Percentiles rank a stretch among this genome's conserved stretches.
phyloP scores from a whole-genome alignment of 768 basidiomycete species.

The Tricholoma saponaceum region DNA sequence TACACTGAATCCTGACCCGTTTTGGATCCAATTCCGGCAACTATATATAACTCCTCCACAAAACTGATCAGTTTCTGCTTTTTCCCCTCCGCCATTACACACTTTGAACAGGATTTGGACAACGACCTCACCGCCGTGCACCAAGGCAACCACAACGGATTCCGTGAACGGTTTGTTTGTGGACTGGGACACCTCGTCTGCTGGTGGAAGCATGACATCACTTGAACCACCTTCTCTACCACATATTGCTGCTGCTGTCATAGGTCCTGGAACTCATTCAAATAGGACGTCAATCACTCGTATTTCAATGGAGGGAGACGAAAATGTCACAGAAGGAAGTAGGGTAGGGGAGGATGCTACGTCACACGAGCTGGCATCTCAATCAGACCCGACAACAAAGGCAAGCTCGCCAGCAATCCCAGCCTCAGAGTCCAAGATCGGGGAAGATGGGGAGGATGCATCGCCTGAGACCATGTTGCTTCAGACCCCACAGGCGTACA shows the following conservation, averaged over 20 bases:
- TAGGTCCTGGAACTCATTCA: conserved; percentile 7
- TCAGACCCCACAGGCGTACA: conserved; percentile 56
- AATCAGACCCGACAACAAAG: background rate
- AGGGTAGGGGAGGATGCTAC: conserved; percentile 1
- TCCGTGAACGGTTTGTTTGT: background rate
- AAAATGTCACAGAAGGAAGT: background rate
- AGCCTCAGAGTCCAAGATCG: conserved; percentile 5
- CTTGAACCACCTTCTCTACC: conserved; percentile 13
- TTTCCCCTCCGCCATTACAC: background rate
- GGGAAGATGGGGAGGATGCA: background rate
- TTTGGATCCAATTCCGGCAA: no score
- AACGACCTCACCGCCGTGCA: background rate
- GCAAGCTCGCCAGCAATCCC: background rate
- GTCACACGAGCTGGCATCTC: conserved; percentile 9
- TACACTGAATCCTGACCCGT: no score
- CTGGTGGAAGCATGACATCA: conserved; percentile 10
- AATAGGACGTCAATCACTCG: conserved; percentile 15
- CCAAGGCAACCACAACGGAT: background rate
- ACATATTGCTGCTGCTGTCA: conserved; percentile 1
- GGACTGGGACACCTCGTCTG: background rate
- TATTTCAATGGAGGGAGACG: conserved; percentile 9
- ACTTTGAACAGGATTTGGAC: background rate
- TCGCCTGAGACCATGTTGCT: conserved; percentile 30
- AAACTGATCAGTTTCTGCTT: background rate
- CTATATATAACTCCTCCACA: background rate